phyloP scores from a whole-genome alignment of 2,329 filamentous ascomycete genomes.

The Coniella vitis region DNA sequence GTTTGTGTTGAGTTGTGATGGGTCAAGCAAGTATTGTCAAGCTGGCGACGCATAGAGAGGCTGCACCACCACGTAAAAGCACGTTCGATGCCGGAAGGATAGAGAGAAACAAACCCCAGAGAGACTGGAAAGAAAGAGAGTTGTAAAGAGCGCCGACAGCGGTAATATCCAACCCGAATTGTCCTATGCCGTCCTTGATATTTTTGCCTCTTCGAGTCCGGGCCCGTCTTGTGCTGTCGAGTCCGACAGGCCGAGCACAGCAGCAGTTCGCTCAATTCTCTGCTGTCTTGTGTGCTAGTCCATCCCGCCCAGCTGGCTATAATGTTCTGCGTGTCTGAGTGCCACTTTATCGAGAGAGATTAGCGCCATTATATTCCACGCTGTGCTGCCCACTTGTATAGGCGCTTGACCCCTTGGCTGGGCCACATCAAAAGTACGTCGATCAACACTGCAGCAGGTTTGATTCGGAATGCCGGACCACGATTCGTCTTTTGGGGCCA shows the following conservation, averaged over 20 bases:
- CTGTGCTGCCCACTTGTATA: background rate
- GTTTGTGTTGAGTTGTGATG: background rate
- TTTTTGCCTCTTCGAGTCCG: too few species aligned
- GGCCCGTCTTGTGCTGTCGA: too few species aligned
- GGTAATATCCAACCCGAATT: background rate
- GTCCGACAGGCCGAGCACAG: too few species aligned
- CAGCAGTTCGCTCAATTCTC: too few species aligned
- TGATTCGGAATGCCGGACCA: background rate
- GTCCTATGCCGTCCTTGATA: too few species aligned
- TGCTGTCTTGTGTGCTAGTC: too few species aligned
- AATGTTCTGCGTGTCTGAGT: background rate
- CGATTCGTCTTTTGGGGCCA: too few species aligned
- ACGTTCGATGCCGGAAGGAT: background rate
- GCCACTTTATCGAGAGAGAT: background rate
- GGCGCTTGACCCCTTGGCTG: background rate
- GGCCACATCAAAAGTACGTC: background rate
- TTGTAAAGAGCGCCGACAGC: background rate
- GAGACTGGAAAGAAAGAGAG: background rate
- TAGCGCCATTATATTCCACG: background rate
- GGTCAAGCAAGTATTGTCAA: background rate
- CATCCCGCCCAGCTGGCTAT: too few species aligned
- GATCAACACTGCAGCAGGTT: background rate
- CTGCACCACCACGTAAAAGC: too few species aligned
- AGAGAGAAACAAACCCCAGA: background rate
- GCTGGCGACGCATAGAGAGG: too few species aligned